These are phyloP conservation scores for Drosera capensis DNA, from an alignment of 148 eudicot genomes.

Conservation along the genomic window DNA sequence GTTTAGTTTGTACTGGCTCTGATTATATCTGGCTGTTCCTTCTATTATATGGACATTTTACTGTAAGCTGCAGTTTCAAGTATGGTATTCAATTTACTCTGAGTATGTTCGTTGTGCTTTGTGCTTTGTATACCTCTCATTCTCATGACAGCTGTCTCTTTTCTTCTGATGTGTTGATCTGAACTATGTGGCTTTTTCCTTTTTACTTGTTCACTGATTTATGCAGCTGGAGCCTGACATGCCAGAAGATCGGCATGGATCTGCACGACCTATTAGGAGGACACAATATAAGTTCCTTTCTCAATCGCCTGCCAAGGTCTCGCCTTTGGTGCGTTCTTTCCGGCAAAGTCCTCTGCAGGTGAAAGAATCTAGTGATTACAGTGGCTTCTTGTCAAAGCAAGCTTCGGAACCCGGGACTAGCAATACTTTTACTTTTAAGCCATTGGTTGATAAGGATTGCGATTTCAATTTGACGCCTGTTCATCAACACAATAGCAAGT, in stretches of 20 bases:
- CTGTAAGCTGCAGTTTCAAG: too few relatives aligned
- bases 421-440: slow-evolving; percentile 12
- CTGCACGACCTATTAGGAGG: slow-evolving; percentile 70
- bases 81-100: too few relatives aligned
- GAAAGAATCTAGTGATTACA: slow-evolving; percentile 7
- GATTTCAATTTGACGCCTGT: slow-evolving; percentile 14
- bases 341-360: slow-evolving; percentile 18
- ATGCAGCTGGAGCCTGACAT: slow-evolving; percentile 23
- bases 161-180: background rate
- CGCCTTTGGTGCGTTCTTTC: slow-evolving; percentile 19
- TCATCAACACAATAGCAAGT: slow-evolving; percentile 32
- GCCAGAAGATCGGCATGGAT: slow-evolving; percentile 24
- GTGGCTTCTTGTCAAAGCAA: slow-evolving; percentile 23
- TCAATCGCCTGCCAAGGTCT: slow-evolving; percentile 32
- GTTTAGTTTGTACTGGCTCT: too few relatives aligned
- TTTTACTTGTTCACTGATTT: slow-evolving; percentile 2
- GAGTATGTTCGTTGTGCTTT: too few relatives aligned
- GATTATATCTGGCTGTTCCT: too few relatives aligned
- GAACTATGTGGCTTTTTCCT: background rate
- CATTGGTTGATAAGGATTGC: slow-evolving; percentile 10
- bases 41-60: too few relatives aligned
- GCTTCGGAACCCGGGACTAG: slow-evolving; percentile 21
- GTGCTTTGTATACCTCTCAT: too few relatives aligned
- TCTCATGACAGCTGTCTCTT: background rate
- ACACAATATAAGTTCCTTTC: slow-evolving; percentile 33